These are phyloP conservation scores for Globisporangium carolinianum DNA, from an alignment of 352 stramenopile species.

Conservation along the genomic window DNA sequence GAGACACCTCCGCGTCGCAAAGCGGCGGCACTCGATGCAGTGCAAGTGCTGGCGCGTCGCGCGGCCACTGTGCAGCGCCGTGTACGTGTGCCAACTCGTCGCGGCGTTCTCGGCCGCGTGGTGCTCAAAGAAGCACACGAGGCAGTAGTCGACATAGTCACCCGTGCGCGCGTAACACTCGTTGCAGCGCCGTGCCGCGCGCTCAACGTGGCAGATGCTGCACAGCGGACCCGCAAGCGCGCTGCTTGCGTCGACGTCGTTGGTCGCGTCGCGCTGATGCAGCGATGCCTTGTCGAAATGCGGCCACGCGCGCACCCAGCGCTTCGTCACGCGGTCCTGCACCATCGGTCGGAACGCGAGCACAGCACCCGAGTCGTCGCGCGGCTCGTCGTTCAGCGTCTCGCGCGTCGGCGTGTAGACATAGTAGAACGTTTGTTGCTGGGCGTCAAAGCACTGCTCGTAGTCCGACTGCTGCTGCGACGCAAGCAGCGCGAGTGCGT, in stretches of 20 bases:
- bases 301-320: slow-evolving; percentile 69
- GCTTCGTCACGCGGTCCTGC: slow-evolving; percentile 59
- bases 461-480: slow-evolving; percentile 65
- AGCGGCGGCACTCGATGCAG: slow-evolving; percentile 68
- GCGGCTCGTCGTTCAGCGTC: slow-evolving; percentile 50
- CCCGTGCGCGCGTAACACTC: slow-evolving; percentile 54
- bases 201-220: slow-evolving; percentile 47
- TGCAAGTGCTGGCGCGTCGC: slow-evolving; percentile 32
- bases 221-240: slow-evolving; percentile 18
- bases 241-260: slow-evolving; percentile 6
- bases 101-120: slow-evolving; percentile 25
- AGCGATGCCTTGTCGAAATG: slow-evolving; percentile 19
- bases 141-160: slow-evolving; percentile 70
- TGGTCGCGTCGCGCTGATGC: neutral
- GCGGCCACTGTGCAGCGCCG: slow-evolving; percentile 28
- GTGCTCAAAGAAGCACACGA: slow-evolving; percentile 64
- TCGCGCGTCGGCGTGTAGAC: slow-evolving; percentile 63
- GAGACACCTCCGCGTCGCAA: slow-evolving; percentile 53
- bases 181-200: slow-evolving; percentile 52
- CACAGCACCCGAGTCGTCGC: slow-evolving; percentile 38
- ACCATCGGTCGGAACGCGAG: slow-evolving; percentile 64
- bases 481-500: slow-evolving; percentile 28
- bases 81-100: slow-evolving; percentile 58
- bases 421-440: slow-evolving; percentile 49
- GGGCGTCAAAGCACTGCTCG: slow-evolving; percentile 54